Conservation (phyloP, 345 rosid genomes). For the Euphorbia pulcherrima region DNA sequence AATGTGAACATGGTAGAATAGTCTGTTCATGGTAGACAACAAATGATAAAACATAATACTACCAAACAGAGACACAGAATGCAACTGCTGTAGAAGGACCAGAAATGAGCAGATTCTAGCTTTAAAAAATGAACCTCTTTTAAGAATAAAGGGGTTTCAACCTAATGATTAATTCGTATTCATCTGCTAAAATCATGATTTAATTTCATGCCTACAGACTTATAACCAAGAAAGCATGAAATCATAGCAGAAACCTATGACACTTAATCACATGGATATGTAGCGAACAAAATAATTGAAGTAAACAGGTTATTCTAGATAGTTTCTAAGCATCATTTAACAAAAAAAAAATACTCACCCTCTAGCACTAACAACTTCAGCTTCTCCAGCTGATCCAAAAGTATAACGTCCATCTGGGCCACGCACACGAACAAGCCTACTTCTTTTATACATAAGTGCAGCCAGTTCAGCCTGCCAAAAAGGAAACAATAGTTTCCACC, state of each 20-base stretch:
- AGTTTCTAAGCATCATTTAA: conserved; percentile 8
- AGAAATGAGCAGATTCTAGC: not conserved
- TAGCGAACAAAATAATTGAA: not conserved
- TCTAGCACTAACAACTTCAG: conserved; percentile 97
- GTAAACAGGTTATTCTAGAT: not conserved
- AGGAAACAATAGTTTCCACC: conserved; percentile 6
- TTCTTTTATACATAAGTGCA: conserved; percentile 77
- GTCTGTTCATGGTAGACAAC: not conserved
- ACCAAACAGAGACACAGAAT: not conserved
- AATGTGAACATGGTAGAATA: not conserved
- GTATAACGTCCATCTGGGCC: conserved; percentile 63
- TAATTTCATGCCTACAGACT: not conserved
- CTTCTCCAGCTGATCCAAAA: conserved; percentile 80
- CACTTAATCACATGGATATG: not conserved
- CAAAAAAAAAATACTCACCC: conserved; percentile 51
- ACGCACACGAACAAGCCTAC: conserved; percentile 87
- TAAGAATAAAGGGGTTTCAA: too few relatives aligned
- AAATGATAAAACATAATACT: not conserved
- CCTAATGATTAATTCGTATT: not conserved
- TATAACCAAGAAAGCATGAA: not conserved
- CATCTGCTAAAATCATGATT: not conserved
- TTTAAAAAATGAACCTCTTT: not conserved
- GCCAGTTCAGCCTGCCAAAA: conserved; percentile 78
- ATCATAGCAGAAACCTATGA: not conserved
- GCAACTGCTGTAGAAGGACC: not conserved